Evolutionary conservation across 345 rosid genomes (phyloP).

Genomic region (Arabidopsis suecica): DNA sequence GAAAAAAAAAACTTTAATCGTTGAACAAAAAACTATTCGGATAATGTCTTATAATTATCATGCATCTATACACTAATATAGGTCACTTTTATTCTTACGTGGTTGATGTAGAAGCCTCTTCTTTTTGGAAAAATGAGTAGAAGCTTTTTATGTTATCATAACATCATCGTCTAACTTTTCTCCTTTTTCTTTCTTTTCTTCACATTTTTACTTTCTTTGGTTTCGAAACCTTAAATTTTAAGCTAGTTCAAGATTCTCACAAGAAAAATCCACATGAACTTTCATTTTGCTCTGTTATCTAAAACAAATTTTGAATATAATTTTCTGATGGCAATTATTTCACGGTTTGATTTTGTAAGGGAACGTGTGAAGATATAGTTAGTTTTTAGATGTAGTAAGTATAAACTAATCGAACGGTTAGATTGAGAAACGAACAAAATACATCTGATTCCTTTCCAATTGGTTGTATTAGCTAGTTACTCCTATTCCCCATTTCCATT

Average conservation of each 20-base stretch:
- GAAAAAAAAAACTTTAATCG: too few relatives aligned
- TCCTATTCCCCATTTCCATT: background rate
- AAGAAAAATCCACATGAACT: background rate
- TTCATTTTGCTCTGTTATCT: background rate
- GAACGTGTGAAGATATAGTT: background rate
- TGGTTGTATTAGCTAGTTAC: background rate
- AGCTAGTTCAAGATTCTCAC: background rate
- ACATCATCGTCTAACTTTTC: background rate
- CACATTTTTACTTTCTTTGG: slow-evolving; percentile 9
- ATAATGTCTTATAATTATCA: slow-evolving; percentile 17
- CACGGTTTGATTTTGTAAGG: background rate
- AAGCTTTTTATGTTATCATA: slow-evolving; percentile 17
- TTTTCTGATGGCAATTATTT: background rate
- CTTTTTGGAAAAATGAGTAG: background rate
- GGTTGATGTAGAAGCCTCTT: background rate
- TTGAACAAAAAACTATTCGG: background rate
- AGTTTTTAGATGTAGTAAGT: background rate
- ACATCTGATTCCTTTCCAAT: background rate
- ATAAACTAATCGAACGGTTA: background rate
- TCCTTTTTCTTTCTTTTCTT: slow-evolving; percentile 3
- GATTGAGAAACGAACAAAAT: slow-evolving; percentile 1
- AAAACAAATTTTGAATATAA: background rate
- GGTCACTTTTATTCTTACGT: background rate
- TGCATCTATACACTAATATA: background rate
- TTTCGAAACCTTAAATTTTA: background rate